Evolutionary conservation across 495 filamentous ascomycete species (phyloP), one percentile per base, ranked within the genome.

Genomic region (Aspergillus coremiiformis): DNA sequence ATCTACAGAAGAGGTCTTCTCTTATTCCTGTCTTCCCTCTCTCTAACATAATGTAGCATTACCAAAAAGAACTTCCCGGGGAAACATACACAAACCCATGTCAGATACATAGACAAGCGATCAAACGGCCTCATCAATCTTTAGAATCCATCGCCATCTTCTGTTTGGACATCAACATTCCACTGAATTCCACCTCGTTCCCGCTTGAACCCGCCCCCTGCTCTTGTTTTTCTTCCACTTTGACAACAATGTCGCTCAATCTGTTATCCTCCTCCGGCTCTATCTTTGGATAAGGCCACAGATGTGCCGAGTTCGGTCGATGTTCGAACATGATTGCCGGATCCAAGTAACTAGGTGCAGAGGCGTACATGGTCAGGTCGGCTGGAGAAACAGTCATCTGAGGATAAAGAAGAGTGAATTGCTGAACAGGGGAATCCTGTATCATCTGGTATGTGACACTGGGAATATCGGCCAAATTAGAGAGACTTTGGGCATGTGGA

Each of bases 391-490:
- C 33, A 0, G 47, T 46, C 20, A 47, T 23, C 1, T 39, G 23
- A 1, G 52, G 44, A 23, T 57, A 59, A 4, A 30, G 19, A 12
- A 33, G 14, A 27, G 43, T 22, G n/a, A 37, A 9, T 14, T 32
- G 19, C n/a, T 37, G 55, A 7, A 21, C n/a, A 30, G 22, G 10
- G 2, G 35, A 12, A 7, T 5, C 3, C 17, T 50, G 12, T 22
- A 53, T 48, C 17, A 44, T 44, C 0, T 37, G 44, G 3, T 44
- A 35, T 17, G 35, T 7, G n/a, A 29, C 39, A 15, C 47, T 33
- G 21, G 62, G 62, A 21, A 62, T 58, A 51, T 58, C 53, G 0
- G 42, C 55, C 33, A 62, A 30, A 6, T 41, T 47, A 12, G 32
- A 41, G 32, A 50, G 29, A 1, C 17, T 41, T 10, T 51, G 52